Conservation (phyloP, 2,329 filamentous ascomycete genomes). For the Alternaria conjuncta region DNA sequence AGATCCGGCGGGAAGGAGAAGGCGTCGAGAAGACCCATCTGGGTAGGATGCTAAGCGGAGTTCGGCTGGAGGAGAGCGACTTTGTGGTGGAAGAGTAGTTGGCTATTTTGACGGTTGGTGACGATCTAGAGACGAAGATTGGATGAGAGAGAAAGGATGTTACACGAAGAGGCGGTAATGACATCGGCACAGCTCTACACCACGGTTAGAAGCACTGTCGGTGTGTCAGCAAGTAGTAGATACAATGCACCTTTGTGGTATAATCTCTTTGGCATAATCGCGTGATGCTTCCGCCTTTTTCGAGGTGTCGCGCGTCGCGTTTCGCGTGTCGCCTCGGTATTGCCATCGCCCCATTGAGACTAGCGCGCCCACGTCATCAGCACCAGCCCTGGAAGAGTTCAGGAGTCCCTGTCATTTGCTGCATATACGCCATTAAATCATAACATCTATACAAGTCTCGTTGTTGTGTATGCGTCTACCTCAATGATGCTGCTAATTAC, state of each 20-base stretch:
- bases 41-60: conserved; percentile 49
- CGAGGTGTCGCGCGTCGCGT: background rate
- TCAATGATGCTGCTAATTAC: background rate
- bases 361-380: background rate
- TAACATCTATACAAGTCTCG: background rate
- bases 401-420: background rate
- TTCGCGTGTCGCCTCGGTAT: background rate
- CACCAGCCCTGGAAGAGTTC: background rate
- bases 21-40: conserved; percentile 55
- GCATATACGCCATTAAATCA: background rate
- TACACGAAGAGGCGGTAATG: background rate
- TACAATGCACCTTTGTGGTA: background rate
- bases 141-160: background rate
- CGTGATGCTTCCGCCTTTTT: background rate
- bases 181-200: background rate
- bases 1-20: conserved; percentile 43
- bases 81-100: conserved; percentile 23
- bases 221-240: background rate
- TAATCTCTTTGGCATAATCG: background rate
- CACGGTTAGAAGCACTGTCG: background rate
- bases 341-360: background rate
- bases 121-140: background rate
- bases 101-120: background rate
- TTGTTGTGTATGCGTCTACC: background rate
- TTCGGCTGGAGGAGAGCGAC: conserved; percentile 41